Percentiles rank a stretch among this genome's conserved stretches.
These are phyloP conservation scores for Candida insectalens DNA, from an alignment of 805 yeast genomes.

Conservation along the genomic window DNA sequence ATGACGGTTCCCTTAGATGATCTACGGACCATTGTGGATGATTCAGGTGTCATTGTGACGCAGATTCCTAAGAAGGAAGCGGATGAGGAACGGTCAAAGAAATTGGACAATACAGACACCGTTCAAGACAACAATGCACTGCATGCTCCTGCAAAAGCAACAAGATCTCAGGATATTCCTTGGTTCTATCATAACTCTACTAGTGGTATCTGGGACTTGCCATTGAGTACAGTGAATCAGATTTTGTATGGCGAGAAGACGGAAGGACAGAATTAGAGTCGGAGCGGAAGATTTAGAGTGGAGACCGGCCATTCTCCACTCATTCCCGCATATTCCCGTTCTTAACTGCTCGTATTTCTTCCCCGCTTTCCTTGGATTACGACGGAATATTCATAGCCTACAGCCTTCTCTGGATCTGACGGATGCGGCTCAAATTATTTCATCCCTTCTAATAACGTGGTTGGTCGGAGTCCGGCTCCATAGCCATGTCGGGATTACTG, in stretches of 20 bases:
- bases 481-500: too few relatives aligned
- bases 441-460: too few relatives aligned
- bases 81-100: conserved; percentile 2
- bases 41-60: conserved; percentile 31
- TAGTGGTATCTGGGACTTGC: conserved; percentile 83
- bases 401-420: too few relatives aligned
- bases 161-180: neutral
- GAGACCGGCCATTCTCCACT: too few relatives aligned
- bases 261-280: neutral
- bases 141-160: neutral
- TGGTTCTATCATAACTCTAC: conserved; percentile 47
- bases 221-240: conserved; percentile 58
- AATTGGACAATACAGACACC: neutral
- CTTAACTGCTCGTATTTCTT: too few relatives aligned
- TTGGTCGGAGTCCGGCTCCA: too few relatives aligned
- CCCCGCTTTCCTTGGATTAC: too few relatives aligned
- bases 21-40: conserved; percentile 59
- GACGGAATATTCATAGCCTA: too few relatives aligned
- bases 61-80: conserved; percentile 11
- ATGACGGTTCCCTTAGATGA: conserved; percentile 52
- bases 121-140: neutral
- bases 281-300: neutral
- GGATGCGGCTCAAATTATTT: too few relatives aligned
- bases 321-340: too few relatives aligned
- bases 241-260: conserved; percentile 37